Evolutionary conservation across 768 basidiomycete genomes (phyloP), one percentile per base, ranked within the genome.

Genomic region (Zangia roseola): DNA sequence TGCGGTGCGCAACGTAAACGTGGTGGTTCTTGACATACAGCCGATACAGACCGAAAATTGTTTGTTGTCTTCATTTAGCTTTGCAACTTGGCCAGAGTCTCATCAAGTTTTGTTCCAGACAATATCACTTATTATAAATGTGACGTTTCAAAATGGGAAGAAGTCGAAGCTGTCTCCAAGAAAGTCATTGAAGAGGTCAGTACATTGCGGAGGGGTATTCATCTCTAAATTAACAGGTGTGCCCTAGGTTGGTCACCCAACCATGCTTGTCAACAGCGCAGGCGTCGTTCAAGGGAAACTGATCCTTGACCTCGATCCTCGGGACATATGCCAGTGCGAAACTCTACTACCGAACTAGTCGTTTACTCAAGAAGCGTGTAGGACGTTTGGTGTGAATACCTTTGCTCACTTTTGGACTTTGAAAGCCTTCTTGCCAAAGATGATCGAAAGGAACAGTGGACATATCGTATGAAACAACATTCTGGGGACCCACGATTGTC

Each of bases 231-330:
- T 47, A 20, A 53, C 50, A 25, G 35, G 40, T 44, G 40, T 38
- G 37, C 25, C 23, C 26, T 57, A 94, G 91, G 76, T 95, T 44
- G 94, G 91, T 4, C 78, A 88, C 50, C 91, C 91, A 0, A 97
- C 97, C 0, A 78, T 97, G 33, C 71, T 99, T 20, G 75, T 99
- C 58, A 98, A 97, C 71, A 97, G 95, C 62, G 97, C 95, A 0
- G 97, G 94, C 17, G 84, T 97, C 49, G 91, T 89, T 21, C 90
- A 94, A 69, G 93, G 94, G 21, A 94, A 94, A 59, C 70, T 84
- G 2, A 71, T 99, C 26, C 70, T 94, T 12, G 94, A 97, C 60
- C 73, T 97, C 49, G 72, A 69, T 2, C 79, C 87, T 5, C 77
- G 82, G 45, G 95, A 99, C 60, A 68, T 98, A 38, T 72, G 81